These are phyloP conservation scores for Melocanna baccifera DNA, from an alignment of 176 grass and related monocot species.

Conservation along the genomic window DNA sequence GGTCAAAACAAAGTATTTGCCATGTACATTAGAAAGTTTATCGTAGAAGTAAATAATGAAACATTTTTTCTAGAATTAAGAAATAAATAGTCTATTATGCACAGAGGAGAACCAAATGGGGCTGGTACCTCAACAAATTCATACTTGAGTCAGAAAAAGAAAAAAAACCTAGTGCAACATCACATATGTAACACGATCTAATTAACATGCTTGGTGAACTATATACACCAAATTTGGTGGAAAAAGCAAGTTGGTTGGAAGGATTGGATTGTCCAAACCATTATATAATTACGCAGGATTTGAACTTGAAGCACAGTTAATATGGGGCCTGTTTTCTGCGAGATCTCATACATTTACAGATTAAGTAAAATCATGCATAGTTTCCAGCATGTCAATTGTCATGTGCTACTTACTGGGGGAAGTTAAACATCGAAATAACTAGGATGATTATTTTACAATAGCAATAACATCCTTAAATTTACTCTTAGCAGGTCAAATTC, in stretches of 20 bases:
- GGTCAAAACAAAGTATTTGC: background rate
- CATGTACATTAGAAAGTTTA: background rate
- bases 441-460: constrained; percentile 20
- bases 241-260: background rate
- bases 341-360: background rate
- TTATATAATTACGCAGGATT: background rate
- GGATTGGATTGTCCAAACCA: background rate
- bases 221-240: background rate
- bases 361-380: background rate
- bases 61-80: constrained; percentile 14
- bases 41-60: background rate
- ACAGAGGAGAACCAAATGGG: background rate
- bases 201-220: background rate
- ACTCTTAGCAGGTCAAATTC: constrained; percentile 12
- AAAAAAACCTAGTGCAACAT: background rate
- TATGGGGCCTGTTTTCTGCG: background rate
- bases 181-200: background rate
- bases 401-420: background rate
- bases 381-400: background rate
- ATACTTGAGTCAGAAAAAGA: constrained; percentile 13
- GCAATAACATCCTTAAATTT: background rate
- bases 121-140: background rate
- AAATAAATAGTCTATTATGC: constrained; percentile 12
- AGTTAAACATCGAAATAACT: background rate
- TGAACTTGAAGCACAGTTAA: background rate